Percentiles rank a stretch among this genome's conserved stretches.
These are phyloP conservation scores for Penicillium ochrochloron DNA, from an alignment of 495 filamentous ascomycete species.

Conservation along the genomic window DNA sequence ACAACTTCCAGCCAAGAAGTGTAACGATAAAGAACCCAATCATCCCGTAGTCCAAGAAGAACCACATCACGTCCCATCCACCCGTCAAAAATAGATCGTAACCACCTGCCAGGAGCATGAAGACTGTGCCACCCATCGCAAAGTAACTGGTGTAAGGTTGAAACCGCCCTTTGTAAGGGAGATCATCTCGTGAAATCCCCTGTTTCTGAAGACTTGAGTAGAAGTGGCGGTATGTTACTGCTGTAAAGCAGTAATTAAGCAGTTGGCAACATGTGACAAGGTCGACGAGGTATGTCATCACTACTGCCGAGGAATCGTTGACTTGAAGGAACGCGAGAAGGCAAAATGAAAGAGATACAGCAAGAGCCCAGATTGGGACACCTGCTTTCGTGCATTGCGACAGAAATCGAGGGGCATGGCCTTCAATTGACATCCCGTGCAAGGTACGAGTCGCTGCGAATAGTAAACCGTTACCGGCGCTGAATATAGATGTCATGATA, in stretches of 20 bases:
- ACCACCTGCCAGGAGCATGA: slow-evolving; percentile 36
- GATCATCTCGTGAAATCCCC: slow-evolving; percentile 33
- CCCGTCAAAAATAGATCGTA: slow-evolving; percentile 36
- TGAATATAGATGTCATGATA: slow-evolving; percentile 54
- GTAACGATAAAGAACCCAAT: slow-evolving; percentile 49
- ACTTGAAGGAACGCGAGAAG: slow-evolving; percentile 41
- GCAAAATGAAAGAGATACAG: slow-evolving; percentile 44
- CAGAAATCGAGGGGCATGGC: slow-evolving; percentile 48
- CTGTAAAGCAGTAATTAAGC: slow-evolving; percentile 50
- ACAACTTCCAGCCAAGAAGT: slow-evolving; percentile 59
- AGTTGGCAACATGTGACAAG: slow-evolving; percentile 34
- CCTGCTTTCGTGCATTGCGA: slow-evolving; percentile 44
- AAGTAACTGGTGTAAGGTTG: slow-evolving; percentile 42
- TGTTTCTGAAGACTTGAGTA: slow-evolving; percentile 37
- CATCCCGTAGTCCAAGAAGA: slow-evolving; percentile 49
- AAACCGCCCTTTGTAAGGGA: slow-evolving; percentile 37
- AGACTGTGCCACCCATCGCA: slow-evolving; percentile 39
- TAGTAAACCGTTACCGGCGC: slow-evolving; percentile 51
- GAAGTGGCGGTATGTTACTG: slow-evolving; percentile 53
- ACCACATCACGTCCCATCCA: slow-evolving; percentile 29
- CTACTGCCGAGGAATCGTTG: slow-evolving; percentile 26
- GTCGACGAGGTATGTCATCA: slow-evolving; percentile 37
- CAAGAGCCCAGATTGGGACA: slow-evolving; percentile 48
- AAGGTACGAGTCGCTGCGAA: slow-evolving; percentile 49
- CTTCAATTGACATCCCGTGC: slow-evolving; percentile 49